A percentile compares a stretch with the other conserved stretches of the same genome.
Conservation (phyloP, 2,329 filamentous ascomycete genomes). For the Xylaria sp. region DNA sequence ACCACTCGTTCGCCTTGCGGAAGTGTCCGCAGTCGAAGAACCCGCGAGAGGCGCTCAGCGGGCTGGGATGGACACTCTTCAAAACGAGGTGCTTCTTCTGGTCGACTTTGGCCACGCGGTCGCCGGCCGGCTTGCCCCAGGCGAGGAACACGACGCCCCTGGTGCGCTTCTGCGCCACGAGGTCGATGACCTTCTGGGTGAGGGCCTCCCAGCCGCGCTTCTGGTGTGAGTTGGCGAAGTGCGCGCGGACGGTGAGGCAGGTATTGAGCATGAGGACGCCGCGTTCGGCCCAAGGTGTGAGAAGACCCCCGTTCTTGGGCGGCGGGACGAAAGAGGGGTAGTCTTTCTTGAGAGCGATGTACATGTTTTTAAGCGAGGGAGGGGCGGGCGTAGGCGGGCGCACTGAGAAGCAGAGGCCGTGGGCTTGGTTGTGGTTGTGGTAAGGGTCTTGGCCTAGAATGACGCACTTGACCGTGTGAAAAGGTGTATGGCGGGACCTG, state of each 20-base stretch:
- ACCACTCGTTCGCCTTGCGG: constrained; percentile 84
- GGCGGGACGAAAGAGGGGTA: constrained; percentile 83
- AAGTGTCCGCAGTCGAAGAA: constrained; percentile 90
- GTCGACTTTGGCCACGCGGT: constrained; percentile 80
- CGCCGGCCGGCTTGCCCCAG: constrained; percentile 88
- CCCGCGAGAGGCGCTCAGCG: constrained; percentile 83
- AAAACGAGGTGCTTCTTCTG: constrained; percentile 81
- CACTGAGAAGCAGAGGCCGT: constrained; percentile 95
- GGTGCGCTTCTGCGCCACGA: constrained; percentile 79
- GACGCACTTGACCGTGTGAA: constrained; percentile 88
- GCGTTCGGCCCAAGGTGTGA: constrained; percentile 93
- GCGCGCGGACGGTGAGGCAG: constrained; percentile 90
- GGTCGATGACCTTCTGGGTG: constrained; percentile 90
- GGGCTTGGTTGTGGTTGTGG: constrained; percentile 94
- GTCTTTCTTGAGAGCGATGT: constrained; percentile 85
- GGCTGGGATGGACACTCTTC: constrained; percentile 90
- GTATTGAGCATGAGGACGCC: constrained; percentile 95
- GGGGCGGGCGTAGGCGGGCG: constrained; percentile 88
- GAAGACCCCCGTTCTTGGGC: constrained; percentile 79
- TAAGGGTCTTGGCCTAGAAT: constrained; percentile 98
- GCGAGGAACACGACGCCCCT: constrained; percentile 93
- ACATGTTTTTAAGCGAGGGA: constrained; percentile 93
- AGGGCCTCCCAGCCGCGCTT: constrained; percentile 92
- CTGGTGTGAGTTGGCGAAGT: constrained; percentile 86
- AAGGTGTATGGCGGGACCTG: constrained; percentile 93